These are phyloP conservation scores for Globisporangium nodosum DNA, from an alignment of 352 stramenopile species.

Conservation along the genomic window DNA sequence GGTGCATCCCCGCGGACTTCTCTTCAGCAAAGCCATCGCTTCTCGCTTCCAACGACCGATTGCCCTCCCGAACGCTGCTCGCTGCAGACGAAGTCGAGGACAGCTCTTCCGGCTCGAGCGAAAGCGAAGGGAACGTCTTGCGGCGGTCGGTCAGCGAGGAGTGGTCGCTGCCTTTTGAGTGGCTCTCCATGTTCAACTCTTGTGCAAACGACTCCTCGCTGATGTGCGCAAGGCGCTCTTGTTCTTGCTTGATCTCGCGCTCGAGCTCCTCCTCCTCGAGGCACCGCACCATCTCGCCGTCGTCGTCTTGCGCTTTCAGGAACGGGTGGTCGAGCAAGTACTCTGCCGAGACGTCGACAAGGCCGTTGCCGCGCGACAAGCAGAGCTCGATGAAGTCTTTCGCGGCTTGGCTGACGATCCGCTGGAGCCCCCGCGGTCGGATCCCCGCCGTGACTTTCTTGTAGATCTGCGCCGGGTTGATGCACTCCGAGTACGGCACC, in stretches of 20 bases:
- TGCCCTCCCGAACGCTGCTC: no score
- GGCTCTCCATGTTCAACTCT: constrained; percentile 75
- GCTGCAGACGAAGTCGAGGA: constrained; percentile 22
- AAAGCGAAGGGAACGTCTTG: constrained; percentile 52
- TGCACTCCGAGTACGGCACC: constrained; percentile 97
- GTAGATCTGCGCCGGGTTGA: constrained; percentile 88
- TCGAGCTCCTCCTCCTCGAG: constrained; percentile 66
- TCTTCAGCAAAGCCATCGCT: constrained; percentile 31
- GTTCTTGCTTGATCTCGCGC: constrained; percentile 36
- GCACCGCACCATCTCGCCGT: constrained; percentile 72
- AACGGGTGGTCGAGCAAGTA: constrained; percentile 76
- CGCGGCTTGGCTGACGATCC: constrained; percentile 67
- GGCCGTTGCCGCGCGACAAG: constrained; percentile 69
- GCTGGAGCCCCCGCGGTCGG: constrained; percentile 60
- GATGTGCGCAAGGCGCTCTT: constrained; percentile 46
- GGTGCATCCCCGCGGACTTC: constrained; percentile 41
- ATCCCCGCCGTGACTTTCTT: constrained; percentile 88
- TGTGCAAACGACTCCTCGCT: constrained; percentile 57
- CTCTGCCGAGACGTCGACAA: constrained; percentile 76
- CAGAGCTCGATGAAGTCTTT: constrained; percentile 84
- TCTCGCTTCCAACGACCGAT: constrained; percentile 1
- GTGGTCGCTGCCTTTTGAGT: constrained; percentile 37
- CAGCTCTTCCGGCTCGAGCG: constrained; percentile 45
- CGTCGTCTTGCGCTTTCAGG: constrained; percentile 71
- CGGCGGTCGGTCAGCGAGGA: constrained; percentile 28